Base-by-base conservation (phyloP, 192 early-diverging fungal species). In the Dissophora ornata region DNA sequence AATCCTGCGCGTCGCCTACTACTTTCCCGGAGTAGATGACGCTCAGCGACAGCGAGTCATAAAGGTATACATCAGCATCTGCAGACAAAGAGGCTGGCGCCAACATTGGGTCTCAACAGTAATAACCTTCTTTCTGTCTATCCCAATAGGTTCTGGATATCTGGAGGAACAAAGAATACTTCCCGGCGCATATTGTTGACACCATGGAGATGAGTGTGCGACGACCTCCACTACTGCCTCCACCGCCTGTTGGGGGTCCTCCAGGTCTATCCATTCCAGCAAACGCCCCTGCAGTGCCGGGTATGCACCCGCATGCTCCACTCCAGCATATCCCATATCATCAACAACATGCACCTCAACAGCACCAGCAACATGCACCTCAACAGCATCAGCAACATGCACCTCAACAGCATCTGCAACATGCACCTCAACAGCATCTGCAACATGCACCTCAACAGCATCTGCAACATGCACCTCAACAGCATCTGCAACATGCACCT, bases 1-100 rank as follows among this genome's bases (percentile, higher is more conserved):
- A 11, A 57, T 86, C 22, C 34, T 86, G 21, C 79, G 79, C 29
- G 48, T 74, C 22, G 85, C 82, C n/a, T 86, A 84, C 38, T 78
- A 79, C 54, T 80, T 69, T 61, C 71, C 78, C 11, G 69, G 69
- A 42, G 51, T 71, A 18, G 68, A 80, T 24, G 81, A 86, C 24
- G 24, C 34, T 22, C 75, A 79, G 47, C 59, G 74, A 21, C 69
- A 84, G 5, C 80, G 83, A 29, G 79, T 86, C n/a, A 67, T 80
- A 8, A 86, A 86, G 75, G 84, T 83, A 74, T n/a, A n/a, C 9
- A 42, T 11, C 28, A 59, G 3, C n/a, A 34, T n/a, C n/a, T n/a
- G n/a, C n/a, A n/a, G n/a, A n/a, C n/a, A n/a, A n/a, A n/a, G n/a
- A n/a, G n/a, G n/a, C n/a, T n/a, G n/a, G n/a, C n/a, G n/a, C n/a